phyloP scores from a whole-genome alignment of 129 eudicot genomes.

The Glebionis coronaria region DNA sequence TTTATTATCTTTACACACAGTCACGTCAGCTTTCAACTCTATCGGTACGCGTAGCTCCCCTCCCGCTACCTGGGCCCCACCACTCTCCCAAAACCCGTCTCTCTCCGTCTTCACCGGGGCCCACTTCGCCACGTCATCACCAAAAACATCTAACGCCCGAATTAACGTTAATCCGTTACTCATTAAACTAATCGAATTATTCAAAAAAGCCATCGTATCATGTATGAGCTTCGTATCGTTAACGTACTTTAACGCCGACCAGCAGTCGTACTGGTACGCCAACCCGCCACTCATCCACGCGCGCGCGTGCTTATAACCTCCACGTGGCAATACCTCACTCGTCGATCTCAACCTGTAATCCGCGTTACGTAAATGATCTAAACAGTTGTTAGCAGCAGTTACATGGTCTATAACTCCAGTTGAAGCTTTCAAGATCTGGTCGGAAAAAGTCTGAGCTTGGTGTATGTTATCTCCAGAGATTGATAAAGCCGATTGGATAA shows the following conservation, averaged over 20 bases:
- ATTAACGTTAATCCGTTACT: conserved; percentile 66
- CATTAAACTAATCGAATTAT: conserved; percentile 36
- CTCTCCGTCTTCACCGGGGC: conserved; percentile 59
- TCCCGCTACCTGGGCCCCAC: background rate
- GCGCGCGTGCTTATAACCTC: conserved; percentile 53
- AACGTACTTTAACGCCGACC: conserved; percentile 70
- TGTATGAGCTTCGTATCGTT: conserved; percentile 45
- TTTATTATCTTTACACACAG: conserved; percentile 66
- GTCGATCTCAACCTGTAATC: conserved; percentile 37
- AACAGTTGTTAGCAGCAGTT: conserved; percentile 53
- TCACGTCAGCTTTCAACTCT: conserved; percentile 54
- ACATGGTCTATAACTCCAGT: conserved; percentile 35
- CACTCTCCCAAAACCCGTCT: conserved; percentile 75
- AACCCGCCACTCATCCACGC: conserved; percentile 74
- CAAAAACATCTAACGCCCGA: conserved; percentile 50
- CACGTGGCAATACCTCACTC: conserved; percentile 43
- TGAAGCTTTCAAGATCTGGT: conserved; percentile 32
- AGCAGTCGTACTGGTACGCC: conserved; percentile 77
- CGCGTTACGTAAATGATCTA: conserved; percentile 38
- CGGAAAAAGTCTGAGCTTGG: conserved; percentile 41
- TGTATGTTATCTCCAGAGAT: conserved; percentile 38
- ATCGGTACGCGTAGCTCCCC: conserved; percentile 35
- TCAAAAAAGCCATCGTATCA: conserved; percentile 63
- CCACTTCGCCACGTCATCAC: conserved; percentile 52
- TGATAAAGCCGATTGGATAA: conserved; percentile 47